Evolutionary conservation across 2,329 filamentous ascomycete genomes (phyloP), one percentile per base, ranked within the genome.

Genomic region (Nannizziopsis barbatae): DNA sequence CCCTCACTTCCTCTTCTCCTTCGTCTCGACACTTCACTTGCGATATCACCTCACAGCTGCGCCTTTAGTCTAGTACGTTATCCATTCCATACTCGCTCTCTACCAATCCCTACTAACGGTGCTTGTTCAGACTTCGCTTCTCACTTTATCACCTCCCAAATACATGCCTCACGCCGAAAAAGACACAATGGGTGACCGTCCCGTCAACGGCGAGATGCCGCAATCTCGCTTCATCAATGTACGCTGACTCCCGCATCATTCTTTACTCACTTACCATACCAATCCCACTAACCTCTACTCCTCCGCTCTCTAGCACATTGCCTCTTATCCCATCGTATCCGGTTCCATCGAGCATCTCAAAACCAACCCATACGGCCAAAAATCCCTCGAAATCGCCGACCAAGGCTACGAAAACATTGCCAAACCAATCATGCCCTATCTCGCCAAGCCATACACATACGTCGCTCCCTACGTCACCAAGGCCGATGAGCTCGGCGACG

Each of bases 381-480:
- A 83, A 70, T 89, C 87, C 38, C 72, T 95, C 63, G 75, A 84
- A 59, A 69, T 92, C 54, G 78, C 83, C 65, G 78, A 84, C 62
- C 77, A 80, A 52, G 81, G 82, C 59, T 94, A 89, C 74, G 72
- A 80, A 62, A 80, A 77, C 55, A 75, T 95, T 60, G 83, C 83
- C 63, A 83, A 81, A 57, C 86, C 88, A 15, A 70, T 95, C 54
- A 70, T 90, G 48, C 84, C 86, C 22, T 87, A 86, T 69, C 72
- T 95, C 58, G 68, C 80, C 59, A 84, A 77, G 58, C 88, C 89
- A 32, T 90, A 87, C 71, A 75, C 78, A 62, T 92, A 86, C 65
- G 77, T 94, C 54, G 81, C 81, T 45, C 89, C 90, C 0, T 95
- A 95, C 68, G 77, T 94, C 56, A 74, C 79, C 64, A 86, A 82